A percentile compares a stretch with the other conserved stretches of the same genome.
phyloP scores from a whole-genome alignment of 2,329 filamentous ascomycete genomes.

The Clonostachys rosea region DNA sequence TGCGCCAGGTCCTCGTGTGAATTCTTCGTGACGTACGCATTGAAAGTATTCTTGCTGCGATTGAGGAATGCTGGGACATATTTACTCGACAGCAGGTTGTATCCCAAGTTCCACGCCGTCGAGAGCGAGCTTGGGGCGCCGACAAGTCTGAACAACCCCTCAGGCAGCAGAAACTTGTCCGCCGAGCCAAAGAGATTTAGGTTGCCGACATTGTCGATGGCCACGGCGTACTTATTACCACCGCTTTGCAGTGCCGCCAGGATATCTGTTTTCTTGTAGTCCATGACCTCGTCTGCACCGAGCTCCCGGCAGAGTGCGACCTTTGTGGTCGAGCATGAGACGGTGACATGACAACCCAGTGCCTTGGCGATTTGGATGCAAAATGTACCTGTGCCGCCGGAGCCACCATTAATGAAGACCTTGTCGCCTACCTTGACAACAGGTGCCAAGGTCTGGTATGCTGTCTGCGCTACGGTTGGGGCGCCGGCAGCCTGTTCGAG shows the following conservation, averaged over 20 bases:
- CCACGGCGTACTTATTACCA: conserved; percentile 40
- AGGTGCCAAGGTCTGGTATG: conserved; percentile 41
- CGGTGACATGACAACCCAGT: conserved; percentile 56
- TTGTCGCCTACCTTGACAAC: conserved; percentile 44
- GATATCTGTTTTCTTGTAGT: conserved; percentile 51
- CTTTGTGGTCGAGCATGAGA: conserved; percentile 56
- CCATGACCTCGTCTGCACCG: conserved; percentile 61
- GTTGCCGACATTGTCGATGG: conserved; percentile 55
- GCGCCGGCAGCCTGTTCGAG: conserved; percentile 34
- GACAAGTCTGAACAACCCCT: too few species aligned
- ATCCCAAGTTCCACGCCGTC: too few species aligned
- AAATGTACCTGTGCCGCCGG: conserved; percentile 57
- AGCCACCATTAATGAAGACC: conserved; percentile 63
- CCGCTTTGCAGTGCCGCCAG: conserved; percentile 36
- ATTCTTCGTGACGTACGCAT: too few species aligned
- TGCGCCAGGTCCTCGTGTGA: too few species aligned
- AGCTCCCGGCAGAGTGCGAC: conserved; percentile 49
- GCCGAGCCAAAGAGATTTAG: neutral
- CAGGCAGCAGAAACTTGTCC: too few species aligned
- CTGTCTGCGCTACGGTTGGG: conserved; percentile 39
- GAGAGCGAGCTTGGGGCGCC: too few species aligned
- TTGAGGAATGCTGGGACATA: too few species aligned
- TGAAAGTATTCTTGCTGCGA: too few species aligned
- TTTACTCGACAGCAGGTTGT: too few species aligned
- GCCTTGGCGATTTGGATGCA: conserved; percentile 62